Evolutionary conservation across 2,329 filamentous ascomycete genomes (phyloP), one percentile per base, ranked within the genome.

Genomic region (Fusarium anthophilum): DNA sequence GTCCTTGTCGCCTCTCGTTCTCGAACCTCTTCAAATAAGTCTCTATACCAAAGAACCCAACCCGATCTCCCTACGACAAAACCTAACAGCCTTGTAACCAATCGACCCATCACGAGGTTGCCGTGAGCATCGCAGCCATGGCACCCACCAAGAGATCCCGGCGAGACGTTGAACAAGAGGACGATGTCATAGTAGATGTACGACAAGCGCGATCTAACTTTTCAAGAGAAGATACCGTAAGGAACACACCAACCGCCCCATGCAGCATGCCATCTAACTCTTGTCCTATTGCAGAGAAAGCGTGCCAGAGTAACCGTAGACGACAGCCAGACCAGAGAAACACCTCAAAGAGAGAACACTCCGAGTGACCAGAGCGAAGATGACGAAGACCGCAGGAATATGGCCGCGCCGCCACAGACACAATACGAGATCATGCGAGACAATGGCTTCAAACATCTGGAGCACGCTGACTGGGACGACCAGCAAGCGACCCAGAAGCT

Each of bases 391-490:
- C 54, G 70, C 63, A 59, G 80, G 58, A 51, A 76, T 8, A 68
- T 62, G 9, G 72, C 80, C 24, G 79, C 84, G 0, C 87, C 86
- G 2, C 83, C 86, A 2, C 86, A 86, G 47, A 91, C 90, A 0
- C 90, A 92, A 70, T 92, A 92, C 78, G 90, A 92, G 73, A 79
- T 87, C 15, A 84, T 89, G 81, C 86, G 90, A 65, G 90, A 92
- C 79, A 85, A 84, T 50, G 87, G 87, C 56, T 92, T 90, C 70
- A 84, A 83, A 56, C 90, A 92, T 77, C 81, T 92, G 10, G 81
- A 86, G 35, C 81, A 91, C 64, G 83, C 86, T 41, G 88, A 90
- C 18, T 81, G 84, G 73, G 91, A 92, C 75, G 91, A 93, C 77
- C 82, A 89, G 59, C 86, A 87, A 56, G 91, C 91, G 35, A 93